phyloP scores from a whole-genome alignment of 192 early-diverging fungal genomes.

The Gigaspora rosea region DNA sequence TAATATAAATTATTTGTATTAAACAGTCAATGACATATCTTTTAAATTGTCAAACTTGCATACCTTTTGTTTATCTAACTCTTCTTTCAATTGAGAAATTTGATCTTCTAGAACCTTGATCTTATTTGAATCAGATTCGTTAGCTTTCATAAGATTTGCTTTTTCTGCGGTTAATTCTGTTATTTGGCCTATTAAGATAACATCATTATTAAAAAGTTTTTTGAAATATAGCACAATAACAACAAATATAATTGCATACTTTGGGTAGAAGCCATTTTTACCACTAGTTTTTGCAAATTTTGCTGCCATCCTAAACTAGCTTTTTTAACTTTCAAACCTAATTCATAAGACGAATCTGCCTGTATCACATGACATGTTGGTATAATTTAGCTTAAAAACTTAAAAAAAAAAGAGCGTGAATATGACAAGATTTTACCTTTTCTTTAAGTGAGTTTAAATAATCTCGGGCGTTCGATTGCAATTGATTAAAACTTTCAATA shows the following conservation, averaged over 20 bases:
- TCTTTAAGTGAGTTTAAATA: constrained; percentile 26
- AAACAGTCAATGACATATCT: not conserved
- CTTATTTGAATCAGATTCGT: not conserved
- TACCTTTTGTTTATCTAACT: constrained; percentile 35
- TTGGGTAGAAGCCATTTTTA: constrained; percentile 33
- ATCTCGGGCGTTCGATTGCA: constrained; percentile 20
- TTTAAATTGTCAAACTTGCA: not conserved
- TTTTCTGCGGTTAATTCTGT: constrained; percentile 28
- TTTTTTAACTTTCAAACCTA: constrained; percentile 22
- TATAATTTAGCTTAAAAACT: not conserved
- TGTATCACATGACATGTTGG: not conserved
- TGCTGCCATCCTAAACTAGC: constrained; percentile 24
- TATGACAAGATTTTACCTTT: not conserved
- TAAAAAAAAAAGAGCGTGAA: not conserved
- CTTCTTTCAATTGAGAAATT: constrained; percentile 33
- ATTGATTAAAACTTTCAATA: constrained; percentile 21
- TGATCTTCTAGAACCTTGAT: constrained; percentile 28
- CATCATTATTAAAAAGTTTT: not conserved
- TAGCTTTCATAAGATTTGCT: constrained; percentile 17
- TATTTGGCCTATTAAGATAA: not conserved
- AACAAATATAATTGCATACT: not conserved
- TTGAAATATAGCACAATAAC: too few relatives aligned
- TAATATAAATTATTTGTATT: not conserved
- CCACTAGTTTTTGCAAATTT: constrained; percentile 21
- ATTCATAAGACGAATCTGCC: not conserved